Percentiles rank a stretch among this genome's conserved stretches.
These are phyloP conservation scores for Ustilago lituana DNA, from an alignment of 1,284 basidiomycete genomes.

Conservation along the genomic window DNA sequence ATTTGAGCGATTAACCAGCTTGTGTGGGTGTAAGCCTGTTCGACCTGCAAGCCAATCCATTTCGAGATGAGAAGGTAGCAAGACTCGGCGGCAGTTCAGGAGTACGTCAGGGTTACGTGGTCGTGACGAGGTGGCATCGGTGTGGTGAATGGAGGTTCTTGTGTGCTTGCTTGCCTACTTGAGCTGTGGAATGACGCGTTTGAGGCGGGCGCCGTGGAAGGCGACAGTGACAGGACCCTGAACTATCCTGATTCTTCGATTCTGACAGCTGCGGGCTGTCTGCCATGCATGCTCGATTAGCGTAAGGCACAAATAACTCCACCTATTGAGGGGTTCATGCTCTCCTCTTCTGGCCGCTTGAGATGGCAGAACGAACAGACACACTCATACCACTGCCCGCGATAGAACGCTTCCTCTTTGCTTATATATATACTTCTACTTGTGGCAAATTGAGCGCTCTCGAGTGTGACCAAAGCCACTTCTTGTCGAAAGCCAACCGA, in stretches of 20 bases:
- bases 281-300: conserved; percentile 27
- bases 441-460: no score
- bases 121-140: background rate
- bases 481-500: no score
- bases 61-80: no score
- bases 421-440: no score
- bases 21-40: no score
- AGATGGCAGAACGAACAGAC: background rate
- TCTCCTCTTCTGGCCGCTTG: background rate
- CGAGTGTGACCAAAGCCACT: no score
- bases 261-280: conserved; percentile 29
- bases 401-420: no score
- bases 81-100: background rate
- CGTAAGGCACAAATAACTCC: conserved; percentile 13
- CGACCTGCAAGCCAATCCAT: no score
- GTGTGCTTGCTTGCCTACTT: background rate
- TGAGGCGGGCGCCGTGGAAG: no score
- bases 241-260: conserved; percentile 10
- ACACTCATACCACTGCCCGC: no score
- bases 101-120: conserved; percentile 1
- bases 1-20: no score
- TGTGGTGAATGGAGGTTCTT: conserved; percentile 20
- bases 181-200: conserved; percentile 38
- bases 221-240: conserved; percentile 25
- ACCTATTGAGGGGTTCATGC: no score